Evolutionary conservation across 805 yeast species (phyloP).

Genomic region (Zygosaccharomyces pseudorouxii): DNA sequence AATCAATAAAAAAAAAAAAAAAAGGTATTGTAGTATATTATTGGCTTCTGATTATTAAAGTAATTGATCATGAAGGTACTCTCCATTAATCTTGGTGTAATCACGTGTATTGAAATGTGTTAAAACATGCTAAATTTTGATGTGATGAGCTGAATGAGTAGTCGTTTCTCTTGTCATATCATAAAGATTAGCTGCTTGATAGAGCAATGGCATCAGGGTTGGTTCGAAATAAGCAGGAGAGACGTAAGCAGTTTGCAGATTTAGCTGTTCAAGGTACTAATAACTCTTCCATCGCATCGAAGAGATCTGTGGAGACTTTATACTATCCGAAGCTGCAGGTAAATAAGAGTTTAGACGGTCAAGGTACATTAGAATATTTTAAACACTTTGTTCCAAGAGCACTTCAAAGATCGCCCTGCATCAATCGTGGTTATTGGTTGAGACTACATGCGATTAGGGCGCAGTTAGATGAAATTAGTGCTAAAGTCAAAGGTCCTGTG

Average conservation of each 20-base stretch:
- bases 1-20: neutral
- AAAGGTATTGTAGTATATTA: neutral
- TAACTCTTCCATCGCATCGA: slow-evolving; percentile 77
- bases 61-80: neutral
- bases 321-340: slow-evolving; percentile 37
- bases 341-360: slow-evolving; percentile 10
- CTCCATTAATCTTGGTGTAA: neutral
- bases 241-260: slow-evolving; percentile 52
- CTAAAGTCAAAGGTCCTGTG: slow-evolving; percentile 32
- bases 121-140: neutral
- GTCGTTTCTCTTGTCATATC: neutral
- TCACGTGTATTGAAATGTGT: slow-evolving; percentile 1
- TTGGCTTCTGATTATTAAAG: no score
- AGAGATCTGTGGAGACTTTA: slow-evolving; percentile 69
- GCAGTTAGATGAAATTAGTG: slow-evolving; percentile 46
- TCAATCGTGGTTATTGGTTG: slow-evolving; percentile 80
- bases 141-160: neutral
- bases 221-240: slow-evolving; percentile 39
- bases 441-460: slow-evolving; percentile 65
- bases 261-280: slow-evolving; percentile 79
- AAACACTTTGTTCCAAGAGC: slow-evolving; percentile 54
- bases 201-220: slow-evolving; percentile 12
- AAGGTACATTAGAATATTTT: slow-evolving; percentile 47
- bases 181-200: neutral
- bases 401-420: slow-evolving; percentile 70